A percentile compares a stretch with the other conserved stretches of the same genome.
Evolutionary conservation across 176 grass and related monocot genomes (phyloP).

Genomic region (Musa beccarii): DNA sequence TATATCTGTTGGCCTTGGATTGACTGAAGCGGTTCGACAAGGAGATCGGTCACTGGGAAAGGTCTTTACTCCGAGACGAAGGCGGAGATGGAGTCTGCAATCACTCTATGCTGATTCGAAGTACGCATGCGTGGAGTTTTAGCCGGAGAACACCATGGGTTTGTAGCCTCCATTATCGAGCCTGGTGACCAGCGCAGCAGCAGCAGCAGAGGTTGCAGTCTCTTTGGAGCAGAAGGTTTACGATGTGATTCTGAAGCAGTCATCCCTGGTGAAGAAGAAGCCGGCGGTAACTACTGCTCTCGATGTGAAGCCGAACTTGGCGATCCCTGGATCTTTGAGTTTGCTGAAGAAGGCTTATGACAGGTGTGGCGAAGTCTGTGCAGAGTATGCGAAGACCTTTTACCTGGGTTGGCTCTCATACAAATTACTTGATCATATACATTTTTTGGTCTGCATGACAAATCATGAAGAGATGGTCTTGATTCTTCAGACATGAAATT

Average conservation of each 20-base stretch:
- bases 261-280: slow-evolving; percentile 37
- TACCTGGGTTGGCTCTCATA: slow-evolving; percentile 50
- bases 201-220: slow-evolving; percentile 20
- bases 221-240: slow-evolving; percentile 63
- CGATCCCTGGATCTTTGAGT: slow-evolving; percentile 29
- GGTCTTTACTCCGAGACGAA: not conserved
- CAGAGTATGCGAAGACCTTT: slow-evolving; percentile 96
- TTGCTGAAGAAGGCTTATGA: slow-evolving; percentile 52
- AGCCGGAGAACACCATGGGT: slow-evolving; percentile 4
- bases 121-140: slow-evolving; percentile 30
- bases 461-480: slow-evolving; percentile 6
- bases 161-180: slow-evolving; percentile 12
- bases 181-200: slow-evolving; percentile 8
- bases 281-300: not conserved
- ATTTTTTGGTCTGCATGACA: not conserved
- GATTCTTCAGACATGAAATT: slow-evolving; percentile 2
- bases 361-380: slow-evolving; percentile 68
- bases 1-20: no score
- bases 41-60: no score
- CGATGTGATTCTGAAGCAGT: slow-evolving; percentile 71
- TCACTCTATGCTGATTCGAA: slow-evolving; percentile 23
- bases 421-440: no score
- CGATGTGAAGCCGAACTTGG: slow-evolving; percentile 14
- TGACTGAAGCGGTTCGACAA: no score
- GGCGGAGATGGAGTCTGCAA: slow-evolving; percentile 4